Conservation (phyloP, 805 yeast species). For the Myxozyma neglecta region DNA sequence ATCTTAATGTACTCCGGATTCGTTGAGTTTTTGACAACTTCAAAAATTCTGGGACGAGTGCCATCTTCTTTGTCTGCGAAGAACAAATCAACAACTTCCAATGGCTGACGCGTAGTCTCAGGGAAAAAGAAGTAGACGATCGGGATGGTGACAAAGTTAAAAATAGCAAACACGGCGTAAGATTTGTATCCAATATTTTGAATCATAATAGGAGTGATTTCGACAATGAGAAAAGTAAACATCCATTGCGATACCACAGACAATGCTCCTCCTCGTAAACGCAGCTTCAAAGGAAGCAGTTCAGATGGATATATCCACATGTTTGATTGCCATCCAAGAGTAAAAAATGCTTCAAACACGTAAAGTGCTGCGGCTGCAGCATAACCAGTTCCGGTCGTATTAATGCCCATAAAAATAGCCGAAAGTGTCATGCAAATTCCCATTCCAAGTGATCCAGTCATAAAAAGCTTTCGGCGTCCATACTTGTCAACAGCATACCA, state of each 20-base stretch:
- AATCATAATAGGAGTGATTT: constrained; percentile 55
- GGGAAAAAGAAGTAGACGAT: constrained; percentile 54
- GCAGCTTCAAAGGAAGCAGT: constrained; percentile 48
- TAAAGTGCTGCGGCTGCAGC: constrained; percentile 35
- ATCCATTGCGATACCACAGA: constrained; percentile 61
- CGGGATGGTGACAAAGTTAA: constrained; percentile 49
- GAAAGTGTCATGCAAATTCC: constrained; percentile 32
- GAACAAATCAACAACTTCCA: no score
- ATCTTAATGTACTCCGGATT: no score
- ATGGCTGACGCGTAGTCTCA: constrained; percentile 60
- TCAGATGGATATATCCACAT: constrained; percentile 28
- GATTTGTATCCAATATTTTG: constrained; percentile 53
- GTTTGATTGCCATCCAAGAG: constrained; percentile 35
- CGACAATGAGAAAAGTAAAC: constrained; percentile 57
- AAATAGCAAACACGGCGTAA: constrained; percentile 59
- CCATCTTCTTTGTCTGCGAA: no score
- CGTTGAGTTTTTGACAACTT: no score
- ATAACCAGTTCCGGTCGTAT: constrained; percentile 33
- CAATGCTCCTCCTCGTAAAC: constrained; percentile 56
- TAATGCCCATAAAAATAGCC: constrained; percentile 44
- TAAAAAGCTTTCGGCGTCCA: constrained; percentile 48
- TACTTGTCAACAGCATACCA: constrained; percentile 53
- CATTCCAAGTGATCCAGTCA: constrained; percentile 32
- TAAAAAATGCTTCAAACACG: constrained; percentile 35
- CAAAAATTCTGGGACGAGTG: no score